Percentiles rank a stretch among this genome's conserved stretches.
phyloP scores from a whole-genome alignment of 331 rosid genomes.

The Phaseolus coccineus region DNA sequence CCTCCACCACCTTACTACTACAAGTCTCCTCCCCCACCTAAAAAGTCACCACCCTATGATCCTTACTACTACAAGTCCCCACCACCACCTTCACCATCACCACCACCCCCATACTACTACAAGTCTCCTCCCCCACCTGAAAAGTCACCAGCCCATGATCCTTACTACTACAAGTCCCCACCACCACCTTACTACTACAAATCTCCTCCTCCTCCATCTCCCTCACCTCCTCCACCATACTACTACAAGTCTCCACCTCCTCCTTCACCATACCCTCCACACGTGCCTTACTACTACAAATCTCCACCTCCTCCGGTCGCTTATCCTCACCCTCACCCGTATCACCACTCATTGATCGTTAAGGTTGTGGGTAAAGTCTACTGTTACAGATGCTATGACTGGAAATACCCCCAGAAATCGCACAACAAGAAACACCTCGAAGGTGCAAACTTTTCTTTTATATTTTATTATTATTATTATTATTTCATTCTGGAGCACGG shows the following conservation, averaged over 20 bases:
- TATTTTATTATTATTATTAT: neutral
- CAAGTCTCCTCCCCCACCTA: neutral
- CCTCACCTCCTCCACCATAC: neutral
- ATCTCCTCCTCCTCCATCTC: conserved; percentile 8
- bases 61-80: conserved; percentile 14
- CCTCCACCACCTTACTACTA: neutral
- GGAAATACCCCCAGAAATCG: conserved; percentile 59
- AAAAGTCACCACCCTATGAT: too few species aligned
- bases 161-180: neutral
- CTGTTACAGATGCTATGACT: conserved; percentile 72
- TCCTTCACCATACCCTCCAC: conserved; percentile 23
- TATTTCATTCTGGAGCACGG: neutral
- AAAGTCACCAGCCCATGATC: neutral
- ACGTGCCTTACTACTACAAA: neutral
- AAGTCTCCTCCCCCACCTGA: conserved; percentile 5
- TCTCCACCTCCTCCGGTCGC: conserved; percentile 7
- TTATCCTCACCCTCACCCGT: conserved; percentile 22
- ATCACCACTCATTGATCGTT: conserved; percentile 48
- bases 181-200: conserved; percentile 21
- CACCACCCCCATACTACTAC: conserved; percentile 3
- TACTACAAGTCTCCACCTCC: conserved; percentile 29
- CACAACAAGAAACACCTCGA: conserved; percentile 71
- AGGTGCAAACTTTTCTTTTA: conserved; percentile 47
- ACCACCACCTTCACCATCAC: neutral
- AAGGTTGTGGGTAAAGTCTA: conserved; percentile 79